Base-by-base conservation (phyloP, 495 filamentous ascomycete species). In the Neurospora hispaniola region DNA sequence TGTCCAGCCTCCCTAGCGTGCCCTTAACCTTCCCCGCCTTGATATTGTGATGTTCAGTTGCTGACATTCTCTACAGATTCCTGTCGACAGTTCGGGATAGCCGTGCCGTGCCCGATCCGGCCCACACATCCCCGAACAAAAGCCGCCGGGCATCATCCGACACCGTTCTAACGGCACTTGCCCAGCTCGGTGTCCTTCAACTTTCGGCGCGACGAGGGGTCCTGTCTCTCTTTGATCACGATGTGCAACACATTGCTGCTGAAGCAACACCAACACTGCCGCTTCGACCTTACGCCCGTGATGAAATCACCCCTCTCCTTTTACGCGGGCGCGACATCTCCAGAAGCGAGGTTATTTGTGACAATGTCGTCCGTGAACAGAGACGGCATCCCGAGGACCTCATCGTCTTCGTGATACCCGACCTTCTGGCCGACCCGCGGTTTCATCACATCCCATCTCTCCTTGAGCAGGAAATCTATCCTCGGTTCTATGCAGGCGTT, bases 401-500 rank as follows among this genome's bases (percentile, higher is more conserved):
- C 75, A 72, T 83, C 79, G 66, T 85, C 71, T 68, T 82, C 76
- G 70, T 86, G 76, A 83, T 89, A 44, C 74, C 82, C 3, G 86
- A 91, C 74, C 81, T 91, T 12, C 79, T 79, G 5, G 27, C 75
- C 7, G 87, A 90, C 70, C 82, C 82, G 10, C 78, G 79, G 4
- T 89, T 88, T 82, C 81, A 70, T 73, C 83, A 70, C 78, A 82
- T 62, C 74, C 23, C 16, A 9, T 31, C 27, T 27, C 54, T 66
- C 54, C 16, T 66, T 18, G 27, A 6, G 35, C 81, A 2, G 84
- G 84, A 73, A 82, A 88, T 42, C 70, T 74, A 31, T 78, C 76
- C 31, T 80, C 83, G 84, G 80, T 92, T 90, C 78, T 92, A 92
- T 74, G 88, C 88, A 8, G 90, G 88, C 16, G 88, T 89, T 2